Evolutionary conservation across 768 basidiomycete genomes (phyloP).

Genomic region (Lactarius vividus): DNA sequence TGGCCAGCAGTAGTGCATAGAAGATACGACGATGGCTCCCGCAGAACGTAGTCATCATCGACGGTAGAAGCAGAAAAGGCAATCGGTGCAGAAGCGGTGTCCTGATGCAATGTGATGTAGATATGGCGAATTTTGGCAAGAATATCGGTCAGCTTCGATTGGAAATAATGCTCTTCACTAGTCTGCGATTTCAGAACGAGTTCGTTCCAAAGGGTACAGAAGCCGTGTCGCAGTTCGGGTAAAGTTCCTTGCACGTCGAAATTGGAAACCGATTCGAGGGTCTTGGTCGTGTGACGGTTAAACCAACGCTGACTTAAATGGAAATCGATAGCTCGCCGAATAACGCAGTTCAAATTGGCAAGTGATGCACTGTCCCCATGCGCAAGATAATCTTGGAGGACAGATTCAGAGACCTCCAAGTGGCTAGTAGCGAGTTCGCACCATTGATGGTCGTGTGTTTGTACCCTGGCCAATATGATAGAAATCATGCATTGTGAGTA

Average conservation of each 20-base stretch:
- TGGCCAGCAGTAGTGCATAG: not conserved
- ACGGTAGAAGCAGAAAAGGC: not conserved
- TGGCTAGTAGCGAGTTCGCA: not conserved
- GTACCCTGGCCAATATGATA: not conserved
- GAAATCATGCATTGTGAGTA: not conserved
- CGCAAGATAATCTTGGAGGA: not conserved
- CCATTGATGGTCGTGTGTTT: not conserved
- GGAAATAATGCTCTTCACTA: too few relatives aligned
- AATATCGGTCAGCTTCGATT: too few relatives aligned
- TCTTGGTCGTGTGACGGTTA: not conserved
- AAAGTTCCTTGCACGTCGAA: not conserved
- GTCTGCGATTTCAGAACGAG: too few relatives aligned
- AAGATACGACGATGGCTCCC: not conserved
- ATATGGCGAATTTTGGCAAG: not conserved
- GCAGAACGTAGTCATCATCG: not conserved
- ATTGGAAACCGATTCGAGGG: not conserved
- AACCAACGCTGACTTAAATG: not conserved
- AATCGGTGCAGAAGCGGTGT: too few relatives aligned
- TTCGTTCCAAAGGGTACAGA: too few relatives aligned
- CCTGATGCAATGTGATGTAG: too few relatives aligned
- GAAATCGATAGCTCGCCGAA: not conserved
- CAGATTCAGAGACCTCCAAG: not conserved
- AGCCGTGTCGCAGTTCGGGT: not conserved
- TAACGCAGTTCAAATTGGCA: not conserved
- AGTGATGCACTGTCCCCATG: constrained; percentile 2